These are phyloP conservation scores for Calonectria pauciramosa DNA, from an alignment of 2,329 filamentous ascomycete genomes.

Conservation along the genomic window DNA sequence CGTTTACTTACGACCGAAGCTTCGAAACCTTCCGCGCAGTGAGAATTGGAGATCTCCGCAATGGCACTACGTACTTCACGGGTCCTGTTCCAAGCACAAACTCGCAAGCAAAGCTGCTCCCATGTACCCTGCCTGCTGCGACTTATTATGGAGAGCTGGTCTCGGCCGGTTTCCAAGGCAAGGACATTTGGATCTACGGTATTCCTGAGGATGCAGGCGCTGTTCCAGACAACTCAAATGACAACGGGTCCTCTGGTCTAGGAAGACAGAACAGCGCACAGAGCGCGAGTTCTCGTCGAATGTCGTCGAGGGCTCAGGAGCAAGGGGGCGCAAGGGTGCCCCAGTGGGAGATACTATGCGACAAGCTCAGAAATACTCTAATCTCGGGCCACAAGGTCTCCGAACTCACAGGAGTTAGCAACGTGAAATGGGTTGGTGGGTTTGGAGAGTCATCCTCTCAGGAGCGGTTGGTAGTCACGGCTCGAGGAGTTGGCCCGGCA, in stretches of 20 bases:
- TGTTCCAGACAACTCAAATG: slow-evolving; percentile 59
- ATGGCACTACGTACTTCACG: slow-evolving; percentile 84
- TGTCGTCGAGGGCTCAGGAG: slow-evolving; percentile 49
- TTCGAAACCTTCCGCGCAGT: slow-evolving; percentile 85
- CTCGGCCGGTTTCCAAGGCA: slow-evolving; percentile 79
- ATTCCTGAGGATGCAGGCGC: slow-evolving; percentile 80
- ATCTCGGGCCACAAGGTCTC: slow-evolving; percentile 76
- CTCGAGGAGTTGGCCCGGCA: slow-evolving; percentile 75
- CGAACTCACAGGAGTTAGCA: slow-evolving; percentile 75
- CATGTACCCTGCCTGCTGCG: slow-evolving; percentile 77
- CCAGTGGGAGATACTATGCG: slow-evolving; percentile 78
- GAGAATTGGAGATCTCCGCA: slow-evolving; percentile 79
- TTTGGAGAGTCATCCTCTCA: slow-evolving; percentile 62
- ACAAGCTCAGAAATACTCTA: slow-evolving; percentile 78
- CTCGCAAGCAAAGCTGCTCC: slow-evolving; percentile 71
- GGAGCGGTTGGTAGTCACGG: slow-evolving; percentile 77
- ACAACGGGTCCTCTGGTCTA: slow-evolving; percentile 42
- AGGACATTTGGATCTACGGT: slow-evolving; percentile 84
- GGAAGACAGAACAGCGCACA: slow-evolving; percentile 49
- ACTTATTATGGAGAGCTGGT: slow-evolving; percentile 80
- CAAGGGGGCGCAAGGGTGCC: slow-evolving; percentile 60
- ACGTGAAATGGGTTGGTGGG: slow-evolving; percentile 78
- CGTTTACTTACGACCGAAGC: slow-evolving; percentile 82
- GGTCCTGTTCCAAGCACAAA: slow-evolving; percentile 71
- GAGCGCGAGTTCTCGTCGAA: slow-evolving; percentile 48